Percentiles rank a stretch among this genome's conserved stretches.
Conservation (phyloP, 805 yeast species). For the Zygosaccharomyces bisporus region DNA sequence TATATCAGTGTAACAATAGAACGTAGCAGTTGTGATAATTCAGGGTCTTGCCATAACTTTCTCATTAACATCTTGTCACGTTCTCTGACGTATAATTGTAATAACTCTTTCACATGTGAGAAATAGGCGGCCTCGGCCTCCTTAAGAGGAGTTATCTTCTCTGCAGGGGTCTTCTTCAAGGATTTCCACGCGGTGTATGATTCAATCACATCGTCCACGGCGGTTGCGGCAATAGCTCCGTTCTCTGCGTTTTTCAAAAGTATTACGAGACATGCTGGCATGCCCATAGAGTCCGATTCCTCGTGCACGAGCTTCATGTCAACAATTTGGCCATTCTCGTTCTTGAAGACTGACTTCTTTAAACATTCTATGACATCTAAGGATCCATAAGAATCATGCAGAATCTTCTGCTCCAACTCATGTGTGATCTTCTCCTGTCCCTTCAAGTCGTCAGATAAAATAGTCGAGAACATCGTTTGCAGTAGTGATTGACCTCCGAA, state of each 20-base stretch:
- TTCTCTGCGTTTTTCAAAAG: constrained; percentile 26
- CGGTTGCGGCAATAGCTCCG: constrained; percentile 20
- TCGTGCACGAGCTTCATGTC: constrained; percentile 32
- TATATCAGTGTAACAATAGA: constrained; percentile 69
- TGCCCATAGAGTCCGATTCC: constrained; percentile 30
- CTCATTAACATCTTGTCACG: constrained; percentile 73
- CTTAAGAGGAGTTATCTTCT: constrained; percentile 25
- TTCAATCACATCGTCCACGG: constrained; percentile 30
- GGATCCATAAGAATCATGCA: constrained; percentile 21
- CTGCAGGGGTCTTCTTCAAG: constrained; percentile 15
- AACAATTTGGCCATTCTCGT: constrained; percentile 31
- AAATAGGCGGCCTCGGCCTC: constrained; percentile 41
- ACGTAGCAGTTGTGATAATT: constrained; percentile 68
- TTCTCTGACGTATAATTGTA: constrained; percentile 60
- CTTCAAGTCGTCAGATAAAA: constrained; percentile 70
- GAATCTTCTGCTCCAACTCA: constrained; percentile 43
- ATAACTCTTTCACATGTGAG: constrained; percentile 54
- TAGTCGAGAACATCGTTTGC: constrained; percentile 69
- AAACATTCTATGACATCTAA: constrained; percentile 30
- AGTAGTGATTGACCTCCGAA: constrained; percentile 63
- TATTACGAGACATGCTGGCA: constrained; percentile 29
- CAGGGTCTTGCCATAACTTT: constrained; percentile 82
- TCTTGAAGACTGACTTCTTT: constrained; percentile 31
- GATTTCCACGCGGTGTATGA: constrained; percentile 32
- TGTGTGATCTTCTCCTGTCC: constrained; percentile 53